These are phyloP conservation scores for Serendipita vermifera DNA, from an alignment of 768 basidiomycete genomes.

Conservation along the genomic window DNA sequence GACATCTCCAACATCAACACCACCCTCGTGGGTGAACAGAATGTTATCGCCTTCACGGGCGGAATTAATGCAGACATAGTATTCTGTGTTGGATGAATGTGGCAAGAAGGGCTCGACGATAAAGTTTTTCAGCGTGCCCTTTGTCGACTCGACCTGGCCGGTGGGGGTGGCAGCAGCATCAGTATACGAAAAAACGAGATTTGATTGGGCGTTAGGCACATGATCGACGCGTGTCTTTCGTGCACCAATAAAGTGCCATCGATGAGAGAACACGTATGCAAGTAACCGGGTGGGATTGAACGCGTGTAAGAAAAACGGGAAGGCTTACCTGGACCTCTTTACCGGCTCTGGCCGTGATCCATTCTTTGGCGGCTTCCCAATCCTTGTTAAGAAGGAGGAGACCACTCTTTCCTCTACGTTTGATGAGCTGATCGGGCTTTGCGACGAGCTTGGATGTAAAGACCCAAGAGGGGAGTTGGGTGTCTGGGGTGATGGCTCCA, in stretches of 20 bases:
- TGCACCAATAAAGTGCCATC: conserved; percentile 15
- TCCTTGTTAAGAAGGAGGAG: conserved; percentile 87
- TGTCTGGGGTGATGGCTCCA: conserved; percentile 44
- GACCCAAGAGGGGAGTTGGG: conserved; percentile 63
- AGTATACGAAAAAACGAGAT: not conserved
- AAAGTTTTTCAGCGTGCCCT: conserved; percentile 93
- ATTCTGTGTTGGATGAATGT: conserved; percentile 85
- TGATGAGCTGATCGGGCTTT: conserved; percentile 98
- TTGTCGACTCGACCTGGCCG: conserved; percentile 83
- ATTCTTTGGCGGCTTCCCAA: conserved; percentile 74
- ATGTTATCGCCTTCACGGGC: conserved; percentile 88
- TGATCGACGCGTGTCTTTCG: conserved; percentile 11
- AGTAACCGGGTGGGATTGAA: conserved; percentile 8
- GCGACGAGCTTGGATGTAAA: conserved; percentile 79
- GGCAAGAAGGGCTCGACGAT: conserved; percentile 99
- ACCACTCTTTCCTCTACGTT: conserved; percentile 97
- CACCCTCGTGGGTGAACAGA: conserved; percentile 97
- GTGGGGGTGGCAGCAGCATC: conserved; percentile 7
- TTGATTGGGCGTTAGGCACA: conserved; percentile 9
- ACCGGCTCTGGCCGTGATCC: conserved; percentile 81
- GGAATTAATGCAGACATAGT: conserved; percentile 97
- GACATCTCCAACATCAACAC: conserved; percentile 97
- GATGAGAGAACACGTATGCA: conserved; percentile 11
- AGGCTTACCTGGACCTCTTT: conserved; percentile 74
- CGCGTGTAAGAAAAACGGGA: conserved; percentile 12